Base-by-base conservation (phyloP, 345 rosid species). In the Cardiospermum halicacabum region DNA sequence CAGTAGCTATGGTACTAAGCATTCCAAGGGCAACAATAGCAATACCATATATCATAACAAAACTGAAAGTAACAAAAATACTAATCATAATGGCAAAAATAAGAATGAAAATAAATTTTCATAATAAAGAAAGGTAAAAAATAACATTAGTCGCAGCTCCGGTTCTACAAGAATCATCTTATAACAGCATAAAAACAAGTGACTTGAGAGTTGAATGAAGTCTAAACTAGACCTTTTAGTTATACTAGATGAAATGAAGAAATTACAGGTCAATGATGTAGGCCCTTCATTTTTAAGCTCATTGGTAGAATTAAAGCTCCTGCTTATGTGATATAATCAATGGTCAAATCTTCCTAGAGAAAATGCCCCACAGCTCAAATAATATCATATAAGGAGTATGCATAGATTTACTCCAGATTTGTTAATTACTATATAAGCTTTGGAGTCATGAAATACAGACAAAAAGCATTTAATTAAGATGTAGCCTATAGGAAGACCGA, bases 151-250 rank as follows among this genome's bases (percentile, higher is more conserved):
- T 87, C 39, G 94, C 90, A 67, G 94, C 94, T 66, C 90, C 94
- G 67, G 94, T 87, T 63, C 97, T 80, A 81, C 96, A 89, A 60
- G 97, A 92, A 80, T 89, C 98, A 54, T 96, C 98, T n/a, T n/a
- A n/a, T n/a, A n/a, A n/a, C n/a, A n/a, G n/a, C n/a, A n/a, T n/a
- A n/a, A n/a, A n/a, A n/a, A n/a, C n/a, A n/a, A n/a, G n/a, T n/a
- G n/a, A n/a, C n/a, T n/a, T n/a, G n/a, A n/a, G n/a, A n/a, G n/a
- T n/a, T n/a, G n/a, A n/a, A n/a, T n/a, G n/a, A n/a, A n/a, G n/a
- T n/a, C n/a, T n/a, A n/a, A n/a, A n/a, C n/a, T n/a, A n/a, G n/a
- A n/a, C n/a, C n/a, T n/a, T n/a, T n/a, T n/a, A n/a, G n/a, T n/a
- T n/a, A n/a, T n/a, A n/a, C n/a, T n/a, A n/a, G n/a, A n/a, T n/a